Conservation (phyloP, 2,329 filamentous ascomycete species). For the Acephala macrosclerotiorum region DNA sequence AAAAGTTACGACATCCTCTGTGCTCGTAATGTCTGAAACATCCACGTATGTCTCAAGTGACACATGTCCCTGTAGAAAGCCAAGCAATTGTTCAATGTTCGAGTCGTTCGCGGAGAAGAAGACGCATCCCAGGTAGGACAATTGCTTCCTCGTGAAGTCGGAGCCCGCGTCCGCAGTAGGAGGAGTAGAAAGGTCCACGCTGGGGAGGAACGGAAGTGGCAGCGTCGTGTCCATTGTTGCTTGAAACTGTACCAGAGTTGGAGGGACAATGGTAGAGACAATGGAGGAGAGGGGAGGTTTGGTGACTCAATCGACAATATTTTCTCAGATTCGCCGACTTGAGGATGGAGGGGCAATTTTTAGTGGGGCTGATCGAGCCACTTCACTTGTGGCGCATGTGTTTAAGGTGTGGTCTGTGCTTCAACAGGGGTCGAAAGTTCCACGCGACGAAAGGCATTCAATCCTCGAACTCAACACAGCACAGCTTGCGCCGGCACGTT, state of each 20-base stretch:
- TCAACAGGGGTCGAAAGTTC: conserved; percentile 1
- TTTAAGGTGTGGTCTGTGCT: conserved; percentile 34
- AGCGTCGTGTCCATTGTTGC: conserved; percentile 68
- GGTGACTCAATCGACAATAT: conserved; percentile 19
- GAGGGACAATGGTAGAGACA: conserved; percentile 5
- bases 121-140: conserved; percentile 64
- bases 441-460: background rate
- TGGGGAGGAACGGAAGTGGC: conserved; percentile 68
- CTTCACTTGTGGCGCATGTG: background rate
- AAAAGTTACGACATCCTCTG: conserved; percentile 78
- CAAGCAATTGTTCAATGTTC: conserved; percentile 40
- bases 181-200: conserved; percentile 59
- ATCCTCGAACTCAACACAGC: background rate
- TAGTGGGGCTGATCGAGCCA: background rate
- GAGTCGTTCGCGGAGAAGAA: conserved; percentile 59
- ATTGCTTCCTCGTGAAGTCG: conserved; percentile 63
- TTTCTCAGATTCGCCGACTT: conserved; percentile 26
- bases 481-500: conserved; percentile 23
- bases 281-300: conserved; percentile 20
- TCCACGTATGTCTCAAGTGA: conserved; percentile 76
- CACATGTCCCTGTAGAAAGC: conserved; percentile 57
- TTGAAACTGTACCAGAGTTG: conserved; percentile 16
- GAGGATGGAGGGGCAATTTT: conserved; percentile 34
- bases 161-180: conserved; percentile 55
- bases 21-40: conserved; percentile 70